Evolutionary conservation across 2,329 filamentous ascomycete species (phyloP).

Genomic region (Paracamarosporium sp.): DNA sequence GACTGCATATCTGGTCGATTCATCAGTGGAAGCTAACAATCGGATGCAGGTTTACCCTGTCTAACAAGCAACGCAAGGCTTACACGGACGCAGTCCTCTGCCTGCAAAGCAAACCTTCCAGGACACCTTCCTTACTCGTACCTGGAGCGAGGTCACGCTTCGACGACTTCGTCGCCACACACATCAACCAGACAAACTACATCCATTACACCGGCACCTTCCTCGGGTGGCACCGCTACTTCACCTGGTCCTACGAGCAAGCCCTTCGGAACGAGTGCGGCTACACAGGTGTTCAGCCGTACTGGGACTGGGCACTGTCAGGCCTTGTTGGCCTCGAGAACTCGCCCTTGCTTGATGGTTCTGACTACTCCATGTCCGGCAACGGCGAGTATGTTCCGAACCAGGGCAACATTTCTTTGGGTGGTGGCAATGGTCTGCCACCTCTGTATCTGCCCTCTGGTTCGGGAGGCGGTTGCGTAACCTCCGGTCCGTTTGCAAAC

Average conservation of each 20-base stretch:
- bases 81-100: constrained; percentile 27
- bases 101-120: constrained; percentile 17
- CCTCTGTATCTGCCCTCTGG: constrained; percentile 45
- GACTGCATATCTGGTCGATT: no score
- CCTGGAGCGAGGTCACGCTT: constrained; percentile 23
- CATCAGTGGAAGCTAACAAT: not conserved
- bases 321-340: constrained; percentile 15
- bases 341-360: constrained; percentile 60
- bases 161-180: constrained; percentile 23
- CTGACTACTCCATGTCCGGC: constrained; percentile 53
- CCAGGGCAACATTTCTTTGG: constrained; percentile 42
- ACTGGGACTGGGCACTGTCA: constrained; percentile 27
- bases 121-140: constrained; percentile 15
- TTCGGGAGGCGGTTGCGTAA: constrained; percentile 33
- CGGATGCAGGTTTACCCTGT: constrained; percentile 14
- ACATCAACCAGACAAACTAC: constrained; percentile 24
- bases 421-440: constrained; percentile 15
- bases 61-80: constrained; percentile 14
- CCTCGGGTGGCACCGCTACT: constrained; percentile 48
- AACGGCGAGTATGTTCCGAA: constrained; percentile 49
- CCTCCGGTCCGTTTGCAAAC: constrained; percentile 22
- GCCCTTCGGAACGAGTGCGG: constrained; percentile 47
- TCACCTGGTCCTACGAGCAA: constrained; percentile 44
- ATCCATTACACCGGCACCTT: constrained; percentile 36
- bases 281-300: constrained; percentile 44